phyloP scores from a whole-genome alignment of 768 basidiomycete genomes.

The Xanthoconium stramineum region DNA sequence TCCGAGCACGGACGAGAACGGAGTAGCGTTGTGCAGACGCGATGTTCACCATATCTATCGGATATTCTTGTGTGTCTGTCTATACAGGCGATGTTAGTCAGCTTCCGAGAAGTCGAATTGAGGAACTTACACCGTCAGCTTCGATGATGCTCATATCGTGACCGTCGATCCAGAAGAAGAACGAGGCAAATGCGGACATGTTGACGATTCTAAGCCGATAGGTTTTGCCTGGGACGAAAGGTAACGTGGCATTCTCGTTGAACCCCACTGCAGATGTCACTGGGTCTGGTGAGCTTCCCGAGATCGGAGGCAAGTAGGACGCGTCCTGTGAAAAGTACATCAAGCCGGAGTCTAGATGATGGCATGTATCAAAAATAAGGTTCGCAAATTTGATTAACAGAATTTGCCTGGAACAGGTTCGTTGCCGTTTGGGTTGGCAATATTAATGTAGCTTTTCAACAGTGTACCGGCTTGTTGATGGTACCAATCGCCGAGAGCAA shows the following conservation, averaged over 20 bases:
- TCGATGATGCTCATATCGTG: constrained; percentile 84
- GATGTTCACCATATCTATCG: constrained; percentile 68
- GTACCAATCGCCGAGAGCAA: constrained; percentile 92
- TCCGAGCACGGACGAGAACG: constrained; percentile 85
- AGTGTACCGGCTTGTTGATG: constrained; percentile 69
- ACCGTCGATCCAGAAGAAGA: constrained; percentile 89
- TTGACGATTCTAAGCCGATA: constrained; percentile 92
- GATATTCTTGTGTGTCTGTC: constrained; percentile 75
- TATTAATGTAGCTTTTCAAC: constrained; percentile 61
- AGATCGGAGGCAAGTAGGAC: constrained; percentile 61
- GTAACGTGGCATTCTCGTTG: constrained; percentile 82
- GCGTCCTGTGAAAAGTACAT: constrained; percentile 82
- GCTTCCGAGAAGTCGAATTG: background rate
- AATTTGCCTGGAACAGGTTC: constrained; percentile 82
- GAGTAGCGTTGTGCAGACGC: constrained; percentile 95
- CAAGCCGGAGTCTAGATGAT: constrained; percentile 60
- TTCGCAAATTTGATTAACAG: background rate
- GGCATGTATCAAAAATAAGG: background rate
- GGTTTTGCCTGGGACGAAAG: constrained; percentile 81
- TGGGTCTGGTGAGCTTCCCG: constrained; percentile 43
- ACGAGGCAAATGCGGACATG: constrained; percentile 65
- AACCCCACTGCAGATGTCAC: constrained; percentile 66
- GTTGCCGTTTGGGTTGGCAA: constrained; percentile 75
- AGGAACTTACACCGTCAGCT: constrained; percentile 66
- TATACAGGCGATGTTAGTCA: constrained; percentile 26